Evolutionary conservation across 805 yeast genomes (phyloP), one percentile per base, ranked within the genome.

Genomic region (Metschnikowia shivogae): DNA sequence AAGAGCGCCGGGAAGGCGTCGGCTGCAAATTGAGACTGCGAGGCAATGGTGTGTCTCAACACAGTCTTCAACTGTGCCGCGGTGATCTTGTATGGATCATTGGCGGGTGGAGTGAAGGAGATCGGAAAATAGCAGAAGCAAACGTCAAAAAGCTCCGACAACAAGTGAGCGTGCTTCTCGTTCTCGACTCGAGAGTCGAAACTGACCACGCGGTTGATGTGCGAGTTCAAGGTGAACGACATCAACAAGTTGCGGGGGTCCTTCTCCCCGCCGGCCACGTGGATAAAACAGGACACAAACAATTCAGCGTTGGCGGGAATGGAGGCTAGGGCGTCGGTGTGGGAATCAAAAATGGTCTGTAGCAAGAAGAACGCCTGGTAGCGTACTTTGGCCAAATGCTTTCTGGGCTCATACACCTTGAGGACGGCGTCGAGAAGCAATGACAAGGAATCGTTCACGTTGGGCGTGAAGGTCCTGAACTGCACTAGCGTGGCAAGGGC

Each of bases 81-180:
- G 0, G 96, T 80, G 52, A 89, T 86, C 50, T 82, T 80, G 61
- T 89, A 89, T 0, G 93, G 90, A 56, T 92, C 96, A 61, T 87
- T 87, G 39, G 81, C 78, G 3, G 98, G 96, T 1, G 98, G 96
- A 46, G 82, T 82, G 67, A 95, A 93, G 1, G 97, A 86, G 35
- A 93, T 90, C 10, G 99, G 99, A 68, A 92, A 93, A 67, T 93
- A 93, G 64, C 99, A 93, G 61, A 92, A 95, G 34, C 88, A 73
- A 30, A 86, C 80, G 60, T 93, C 99, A 60, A 90, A 95, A 47
- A 93, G 62, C 8, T 86, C 88, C 52, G 84, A 84, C 28, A 76
- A 58, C 56, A 62, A 67, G n/a, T 63, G 61, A 34, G 63, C 52
- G 40, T 78, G 69, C 3, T 69, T 65, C 4, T 70, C 60, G 12